Conservation (phyloP, 768 basidiomycete species). For the Auricularia auricula-judae region DNA sequence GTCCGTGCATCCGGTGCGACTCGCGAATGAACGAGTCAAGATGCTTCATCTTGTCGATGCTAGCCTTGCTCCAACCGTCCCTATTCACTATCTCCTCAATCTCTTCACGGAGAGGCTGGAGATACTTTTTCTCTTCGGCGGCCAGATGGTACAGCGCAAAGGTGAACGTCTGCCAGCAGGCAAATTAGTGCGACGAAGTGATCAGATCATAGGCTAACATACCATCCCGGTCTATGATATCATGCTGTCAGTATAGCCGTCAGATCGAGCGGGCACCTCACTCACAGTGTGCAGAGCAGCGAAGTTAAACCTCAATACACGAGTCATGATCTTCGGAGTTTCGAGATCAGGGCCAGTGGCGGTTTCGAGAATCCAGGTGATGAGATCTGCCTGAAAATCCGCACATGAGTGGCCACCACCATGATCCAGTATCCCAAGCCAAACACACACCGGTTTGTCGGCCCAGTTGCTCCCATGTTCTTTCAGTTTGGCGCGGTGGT, state of each 20-base stretch:
- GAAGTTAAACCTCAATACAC: slow-evolving; percentile 12
- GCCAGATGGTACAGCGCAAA: slow-evolving; percentile 30
- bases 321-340: neutral
- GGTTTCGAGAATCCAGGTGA: slow-evolving; percentile 13
- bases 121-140: slow-evolving; percentile 17
- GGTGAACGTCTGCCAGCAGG: slow-evolving; percentile 12
- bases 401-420: too few relatives aligned
- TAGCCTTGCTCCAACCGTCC: slow-evolving; percentile 16
- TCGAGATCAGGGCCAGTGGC: slow-evolving; percentile 2
- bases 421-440: neutral
- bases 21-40: slow-evolving; percentile 27
- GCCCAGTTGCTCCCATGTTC: slow-evolving; percentile 5
- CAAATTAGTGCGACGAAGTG: slow-evolving; percentile 2
- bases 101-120: slow-evolving; percentile 30
- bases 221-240: slow-evolving; percentile 8
- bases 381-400: slow-evolving; percentile 10
- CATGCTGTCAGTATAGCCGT: too few relatives aligned
- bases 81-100: slow-evolving; percentile 20
- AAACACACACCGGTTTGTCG: slow-evolving; percentile 12
- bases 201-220: slow-evolving; percentile 5
- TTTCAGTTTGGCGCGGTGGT: neutral
- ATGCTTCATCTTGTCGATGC: slow-evolving; percentile 21
- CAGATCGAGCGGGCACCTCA: too few relatives aligned
- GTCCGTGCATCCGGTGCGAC: slow-evolving; percentile 14
- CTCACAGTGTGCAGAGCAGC: slow-evolving; percentile 12